Evolutionary conservation across 2,329 filamentous ascomycete genomes (phyloP).

Genomic region (Fusarium beomiforme): DNA sequence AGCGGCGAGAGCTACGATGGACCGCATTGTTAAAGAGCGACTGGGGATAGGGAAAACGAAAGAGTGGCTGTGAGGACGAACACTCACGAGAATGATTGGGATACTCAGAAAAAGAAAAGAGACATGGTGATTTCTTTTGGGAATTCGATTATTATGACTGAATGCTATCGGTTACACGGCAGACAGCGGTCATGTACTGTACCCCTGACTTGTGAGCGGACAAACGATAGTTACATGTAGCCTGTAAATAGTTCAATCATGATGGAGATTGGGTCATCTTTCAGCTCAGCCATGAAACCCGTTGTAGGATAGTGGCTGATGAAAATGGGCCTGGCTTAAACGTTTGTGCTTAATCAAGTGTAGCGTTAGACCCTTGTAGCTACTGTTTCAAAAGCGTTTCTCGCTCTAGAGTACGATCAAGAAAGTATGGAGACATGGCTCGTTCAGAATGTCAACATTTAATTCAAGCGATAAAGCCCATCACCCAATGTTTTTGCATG

Average conservation of each 20-base stretch:
- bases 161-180: neutral
- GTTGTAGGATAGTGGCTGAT: neutral
- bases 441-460: too few species aligned
- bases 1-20: neutral
- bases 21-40: neutral
- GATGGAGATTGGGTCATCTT: neutral
- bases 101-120: neutral
- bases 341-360: neutral
- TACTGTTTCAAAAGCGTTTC: neutral
- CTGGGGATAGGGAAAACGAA: neutral
- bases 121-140: neutral
- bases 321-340: neutral
- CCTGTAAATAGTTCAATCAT: neutral
- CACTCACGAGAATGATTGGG: neutral
- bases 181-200: neutral
- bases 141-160: neutral
- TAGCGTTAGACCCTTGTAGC: neutral
- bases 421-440: too few species aligned
- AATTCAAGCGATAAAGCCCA: too few species aligned
- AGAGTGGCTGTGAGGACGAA: conserved; percentile 14
- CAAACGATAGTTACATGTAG: neutral
- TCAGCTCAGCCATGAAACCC: neutral
- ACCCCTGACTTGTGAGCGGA: neutral
- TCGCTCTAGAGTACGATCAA: neutral
- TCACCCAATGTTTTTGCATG: too few species aligned